Conservation (phyloP, 257 asterid genomes). For the Pogostemon cablin region DNA sequence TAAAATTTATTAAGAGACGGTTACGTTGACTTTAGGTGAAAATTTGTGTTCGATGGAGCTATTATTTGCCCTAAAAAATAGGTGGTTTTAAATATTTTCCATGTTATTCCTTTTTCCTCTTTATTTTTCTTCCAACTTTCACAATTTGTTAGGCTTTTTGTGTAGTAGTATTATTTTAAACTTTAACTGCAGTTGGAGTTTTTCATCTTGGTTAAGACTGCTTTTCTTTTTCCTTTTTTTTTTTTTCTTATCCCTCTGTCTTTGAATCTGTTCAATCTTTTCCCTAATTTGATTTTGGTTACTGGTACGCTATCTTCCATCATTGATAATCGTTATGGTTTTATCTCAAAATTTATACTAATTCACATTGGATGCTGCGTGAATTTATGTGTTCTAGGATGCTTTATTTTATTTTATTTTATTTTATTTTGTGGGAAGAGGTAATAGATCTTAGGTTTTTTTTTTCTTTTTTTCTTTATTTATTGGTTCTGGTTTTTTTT, state of each 20-base stretch:
- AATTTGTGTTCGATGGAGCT: too few species aligned
- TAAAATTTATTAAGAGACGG: too few species aligned
- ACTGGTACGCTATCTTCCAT: constrained; percentile 37
- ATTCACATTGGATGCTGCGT: constrained; percentile 29
- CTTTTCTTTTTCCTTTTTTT: constrained; percentile 2
- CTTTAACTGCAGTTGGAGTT: constrained; percentile 49
- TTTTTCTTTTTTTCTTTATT: constrained; percentile 7
- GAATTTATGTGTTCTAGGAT: constrained; percentile 12
- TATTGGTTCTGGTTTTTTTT: constrained; percentile 1
- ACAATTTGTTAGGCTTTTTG: constrained; percentile 17
- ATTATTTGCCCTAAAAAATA: not conserved
- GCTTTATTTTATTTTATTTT: not conserved
- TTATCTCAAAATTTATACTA: not conserved
- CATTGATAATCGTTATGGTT: constrained; percentile 6
- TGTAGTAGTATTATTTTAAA: constrained; percentile 20
- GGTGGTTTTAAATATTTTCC: constrained; percentile 19
- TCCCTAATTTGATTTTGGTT: constrained; percentile 31
- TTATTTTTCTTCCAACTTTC: not conserved
- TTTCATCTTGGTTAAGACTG: constrained; percentile 40
- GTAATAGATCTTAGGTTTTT: constrained; percentile 48
- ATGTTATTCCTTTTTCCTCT: constrained; percentile 3
- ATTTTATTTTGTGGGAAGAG: constrained; percentile 22
- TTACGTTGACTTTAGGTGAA: too few species aligned
- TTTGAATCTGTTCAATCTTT: constrained; percentile 31
- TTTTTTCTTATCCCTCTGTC: constrained; percentile 22